These are phyloP conservation scores for Solanum aculeatissimum DNA, from an alignment of 305 asterid genomes.

Conservation along the genomic window DNA sequence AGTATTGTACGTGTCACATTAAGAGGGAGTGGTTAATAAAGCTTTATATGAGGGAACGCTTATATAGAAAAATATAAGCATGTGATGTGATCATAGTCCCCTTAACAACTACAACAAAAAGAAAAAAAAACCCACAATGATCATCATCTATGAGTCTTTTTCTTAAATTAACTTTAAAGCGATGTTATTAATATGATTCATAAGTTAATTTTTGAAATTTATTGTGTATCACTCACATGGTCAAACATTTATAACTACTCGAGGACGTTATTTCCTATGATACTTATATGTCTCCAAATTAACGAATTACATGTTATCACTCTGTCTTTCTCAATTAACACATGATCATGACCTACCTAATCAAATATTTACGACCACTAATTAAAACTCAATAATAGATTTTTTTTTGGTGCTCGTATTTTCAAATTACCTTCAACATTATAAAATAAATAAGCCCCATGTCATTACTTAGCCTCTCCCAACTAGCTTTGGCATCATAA, in stretches of 20 bases:
- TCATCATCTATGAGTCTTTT: too few species aligned
- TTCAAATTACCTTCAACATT: too few species aligned
- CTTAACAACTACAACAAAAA: too few species aligned
- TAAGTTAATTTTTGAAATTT: background rate
- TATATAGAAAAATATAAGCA: background rate
- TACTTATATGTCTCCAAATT: background rate
- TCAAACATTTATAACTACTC: background rate
- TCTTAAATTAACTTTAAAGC: background rate
- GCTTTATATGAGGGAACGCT: background rate
- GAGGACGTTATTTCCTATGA: too few species aligned
- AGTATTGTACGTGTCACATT: background rate
- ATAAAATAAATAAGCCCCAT: too few species aligned
- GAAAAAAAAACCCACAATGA: too few species aligned
- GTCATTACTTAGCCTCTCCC: background rate
- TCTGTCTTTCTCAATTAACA: background rate
- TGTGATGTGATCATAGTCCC: constrained; percentile 1
- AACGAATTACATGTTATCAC: background rate
- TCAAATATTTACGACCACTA: too few species aligned
- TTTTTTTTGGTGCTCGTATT: too few species aligned
- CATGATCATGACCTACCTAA: too few species aligned
- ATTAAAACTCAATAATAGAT: too few species aligned
- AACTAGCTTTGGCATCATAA: background rate
- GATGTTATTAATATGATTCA: background rate
- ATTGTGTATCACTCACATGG: background rate
- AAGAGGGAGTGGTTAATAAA: background rate